phyloP scores from a whole-genome alignment of 73 alveolate species.

The Tetrahymena malaccensis region DNA sequence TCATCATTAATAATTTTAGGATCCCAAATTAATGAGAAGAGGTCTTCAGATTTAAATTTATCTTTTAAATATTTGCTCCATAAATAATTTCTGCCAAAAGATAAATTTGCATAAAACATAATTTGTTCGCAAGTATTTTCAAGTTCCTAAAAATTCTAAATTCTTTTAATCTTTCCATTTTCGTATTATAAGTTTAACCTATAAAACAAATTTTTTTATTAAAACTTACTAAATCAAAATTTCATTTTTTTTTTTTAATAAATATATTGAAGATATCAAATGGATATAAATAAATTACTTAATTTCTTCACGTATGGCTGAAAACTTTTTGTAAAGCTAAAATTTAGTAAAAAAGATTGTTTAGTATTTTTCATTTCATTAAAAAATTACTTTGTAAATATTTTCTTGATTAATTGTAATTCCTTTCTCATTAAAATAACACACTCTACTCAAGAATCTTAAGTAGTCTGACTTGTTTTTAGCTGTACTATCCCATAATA shows the following conservation, averaged over 20 bases:
- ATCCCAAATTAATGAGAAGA: conserved; percentile 35
- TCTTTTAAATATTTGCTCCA: conserved; percentile 24
- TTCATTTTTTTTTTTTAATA: too few relatives aligned
- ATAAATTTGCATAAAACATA: conserved; percentile 28
- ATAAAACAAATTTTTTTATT: background rate
- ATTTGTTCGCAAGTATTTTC: conserved; percentile 9
- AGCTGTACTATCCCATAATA: conserved; percentile 35
- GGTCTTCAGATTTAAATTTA: conserved; percentile 8
- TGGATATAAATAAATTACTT: background rate
- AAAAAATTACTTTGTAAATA: background rate
- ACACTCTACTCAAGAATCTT: conserved; percentile 26
- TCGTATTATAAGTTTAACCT: background rate
- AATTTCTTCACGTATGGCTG: background rate
- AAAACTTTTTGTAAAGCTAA: background rate
- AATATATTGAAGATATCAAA: too few relatives aligned
- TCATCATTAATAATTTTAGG: background rate
- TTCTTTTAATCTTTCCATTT: background rate
- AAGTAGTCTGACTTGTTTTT: conserved; percentile 17
- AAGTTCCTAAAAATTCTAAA: background rate
- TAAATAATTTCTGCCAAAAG: conserved; percentile 34
- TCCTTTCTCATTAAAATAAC: background rate
- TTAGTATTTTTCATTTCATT: too few relatives aligned
- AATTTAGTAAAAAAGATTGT: too few relatives aligned
- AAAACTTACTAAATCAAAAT: background rate
- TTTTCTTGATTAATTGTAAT: conserved; percentile 25